Evolutionary conservation across 2,329 filamentous ascomycete species (phyloP).

Genomic region (Fusarium nodosum): DNA sequence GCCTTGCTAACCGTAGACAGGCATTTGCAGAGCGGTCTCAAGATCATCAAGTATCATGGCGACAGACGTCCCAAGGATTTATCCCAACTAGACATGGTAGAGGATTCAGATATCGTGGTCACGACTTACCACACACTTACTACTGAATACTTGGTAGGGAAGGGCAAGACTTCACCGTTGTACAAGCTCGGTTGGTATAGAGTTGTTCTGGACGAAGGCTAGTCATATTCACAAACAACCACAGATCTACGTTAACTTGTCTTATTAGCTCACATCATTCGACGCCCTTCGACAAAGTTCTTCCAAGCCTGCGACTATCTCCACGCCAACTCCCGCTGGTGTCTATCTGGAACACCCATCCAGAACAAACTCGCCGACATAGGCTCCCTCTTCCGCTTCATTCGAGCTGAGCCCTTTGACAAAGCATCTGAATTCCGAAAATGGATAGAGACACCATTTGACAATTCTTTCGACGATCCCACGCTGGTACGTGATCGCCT

Average conservation of each 20-base stretch:
- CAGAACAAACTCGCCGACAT: slow-evolving; percentile 68
- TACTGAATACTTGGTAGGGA: neutral
- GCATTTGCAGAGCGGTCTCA: neutral
- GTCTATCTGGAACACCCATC: slow-evolving; percentile 66
- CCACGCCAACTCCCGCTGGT: slow-evolving; percentile 63
- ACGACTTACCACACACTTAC: slow-evolving; percentile 23
- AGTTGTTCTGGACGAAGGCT: slow-evolving; percentile 62
- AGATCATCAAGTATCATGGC: slow-evolving; percentile 11
- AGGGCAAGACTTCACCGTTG: slow-evolving; percentile 1
- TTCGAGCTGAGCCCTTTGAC: slow-evolving; percentile 10
- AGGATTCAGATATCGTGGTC: slow-evolving; percentile 13
- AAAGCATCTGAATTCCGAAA: slow-evolving; percentile 8
- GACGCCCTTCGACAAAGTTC: slow-evolving; percentile 60
- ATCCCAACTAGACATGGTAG: neutral
- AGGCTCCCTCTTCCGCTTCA: slow-evolving; percentile 32
- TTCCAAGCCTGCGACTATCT: slow-evolving; percentile 60
- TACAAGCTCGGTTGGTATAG: slow-evolving; percentile 55
- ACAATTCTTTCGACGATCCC: neutral
- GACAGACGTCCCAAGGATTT: neutral
- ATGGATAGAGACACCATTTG: neutral
- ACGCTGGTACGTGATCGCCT: neutral
- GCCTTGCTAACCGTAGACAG: neutral
- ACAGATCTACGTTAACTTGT: accelerated
- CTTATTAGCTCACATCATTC: slow-evolving; percentile 60
- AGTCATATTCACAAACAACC: neutral